Base-by-base conservation (phyloP, 1,284 basidiomycete species). In the Cutaneotrichosporon arboriforme region DNA sequence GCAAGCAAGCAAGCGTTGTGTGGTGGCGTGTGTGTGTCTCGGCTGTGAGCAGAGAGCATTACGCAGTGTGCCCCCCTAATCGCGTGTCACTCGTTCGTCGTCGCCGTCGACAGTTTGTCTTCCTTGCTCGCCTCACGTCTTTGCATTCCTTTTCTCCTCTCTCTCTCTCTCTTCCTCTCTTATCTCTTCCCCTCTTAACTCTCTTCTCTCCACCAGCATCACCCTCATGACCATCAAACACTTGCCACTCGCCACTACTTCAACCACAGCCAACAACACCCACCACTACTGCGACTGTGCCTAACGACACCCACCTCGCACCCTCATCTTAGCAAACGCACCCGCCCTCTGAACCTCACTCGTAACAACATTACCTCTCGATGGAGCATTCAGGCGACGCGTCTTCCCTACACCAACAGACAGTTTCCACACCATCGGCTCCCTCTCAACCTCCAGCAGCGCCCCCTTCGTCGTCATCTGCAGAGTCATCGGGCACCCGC, bases 321-420 rank as follows among this genome's bases (percentile, higher is more conserved):
- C n/a, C n/a, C n/a, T n/a, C n/a, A n/a, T n/a, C n/a, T n/a, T n/a
- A n/a, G n/a, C n/a, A n/a, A n/a, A n/a, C n/a, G n/a, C n/a, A n/a
- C n/a, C n/a, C n/a, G n/a, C n/a, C n/a, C n/a, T n/a, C n/a, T n/a
- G n/a, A n/a, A n/a, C n/a, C n/a, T n/a, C n/a, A n/a, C n/a, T n/a
- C n/a, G n/a, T n/a, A n/a, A n/a, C 9, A 39, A 18, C 38, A 47
- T n/a, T 14, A 31, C 46, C 49, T 49, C 62, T 63, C 61, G 54
- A 67, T 67, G 66, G 59, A 64, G 49, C 61, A 51, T 47, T 53
- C 46, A 56, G 51, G 14, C 23, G 45, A 15, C 41, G 22, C 14
- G 23, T 31, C n/a, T n/a, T 8, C 13, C 41, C 14, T 26, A 41
- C 18, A 26, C 47, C 47, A 49, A 20, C 38, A 34, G 37, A 26